Conservation (phyloP, 2,329 filamentous ascomycete genomes). For the Curvularia sp. region DNA sequence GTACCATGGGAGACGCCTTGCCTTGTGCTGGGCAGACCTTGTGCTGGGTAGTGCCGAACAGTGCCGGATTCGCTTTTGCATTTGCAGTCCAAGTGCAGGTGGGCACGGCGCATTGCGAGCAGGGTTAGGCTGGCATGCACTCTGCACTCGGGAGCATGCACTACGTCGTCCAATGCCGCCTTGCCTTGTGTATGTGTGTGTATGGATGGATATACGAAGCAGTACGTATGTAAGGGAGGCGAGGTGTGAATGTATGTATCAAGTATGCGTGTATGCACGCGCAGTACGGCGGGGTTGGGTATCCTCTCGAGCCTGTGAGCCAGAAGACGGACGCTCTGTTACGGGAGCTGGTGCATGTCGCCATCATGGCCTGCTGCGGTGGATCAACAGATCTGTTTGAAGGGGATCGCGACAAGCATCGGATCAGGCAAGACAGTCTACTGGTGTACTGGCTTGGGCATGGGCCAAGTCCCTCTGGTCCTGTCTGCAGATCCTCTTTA, state of each 20-base stretch:
- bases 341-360: not conserved
- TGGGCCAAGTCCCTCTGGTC: slow-evolving; percentile 24
- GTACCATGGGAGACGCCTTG: too few species aligned
- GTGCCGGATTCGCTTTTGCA: slow-evolving; percentile 25
- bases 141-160: slow-evolving; percentile 12
- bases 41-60: slow-evolving; percentile 30
- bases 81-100: slow-evolving; percentile 7
- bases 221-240: too few species aligned
- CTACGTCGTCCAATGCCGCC: not conserved
- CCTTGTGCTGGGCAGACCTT: slow-evolving; percentile 1
- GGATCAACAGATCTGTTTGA: slow-evolving; percentile 4
- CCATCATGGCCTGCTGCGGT: slow-evolving; percentile 4
- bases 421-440: slow-evolving; percentile 15
- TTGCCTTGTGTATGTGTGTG: not conserved
- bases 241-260: not conserved
- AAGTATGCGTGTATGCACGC: too few species aligned
- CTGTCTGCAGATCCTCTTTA: slow-evolving; percentile 34
- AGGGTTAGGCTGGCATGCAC: slow-evolving; percentile 26
- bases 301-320: not conserved
- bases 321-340: not conserved
- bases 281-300: not conserved
- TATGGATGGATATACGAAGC: not conserved
- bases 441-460: slow-evolving; percentile 9
- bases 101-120: slow-evolving; percentile 27
- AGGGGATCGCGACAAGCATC: slow-evolving; percentile 10